Percentiles rank a stretch among this genome's conserved stretches.
These are phyloP conservation scores for Filobasidium uniguttulatum DNA, from an alignment of 1,284 basidiomycete genomes.

Conservation along the genomic window DNA sequence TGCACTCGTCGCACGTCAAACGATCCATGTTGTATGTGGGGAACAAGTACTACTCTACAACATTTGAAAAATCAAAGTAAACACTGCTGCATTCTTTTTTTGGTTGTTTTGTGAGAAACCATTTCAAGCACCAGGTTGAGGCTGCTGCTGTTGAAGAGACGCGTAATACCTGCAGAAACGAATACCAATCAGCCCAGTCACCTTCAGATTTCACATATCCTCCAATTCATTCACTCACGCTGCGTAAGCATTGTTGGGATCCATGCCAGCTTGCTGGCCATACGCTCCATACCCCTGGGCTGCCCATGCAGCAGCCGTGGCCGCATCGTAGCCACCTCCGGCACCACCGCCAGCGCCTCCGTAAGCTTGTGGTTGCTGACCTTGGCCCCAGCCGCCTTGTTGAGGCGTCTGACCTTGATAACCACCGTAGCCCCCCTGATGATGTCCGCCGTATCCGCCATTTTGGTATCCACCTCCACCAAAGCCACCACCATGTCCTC, in stretches of 20 bases:
- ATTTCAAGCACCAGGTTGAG: slow-evolving; percentile 1
- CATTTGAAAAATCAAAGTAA: too few relatives aligned
- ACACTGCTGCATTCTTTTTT: neutral
- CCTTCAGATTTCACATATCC: neutral
- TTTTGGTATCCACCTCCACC: slow-evolving; percentile 10
- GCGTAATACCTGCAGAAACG: slow-evolving; percentile 9
- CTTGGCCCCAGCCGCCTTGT: slow-evolving; percentile 14
- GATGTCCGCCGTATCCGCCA: neutral
- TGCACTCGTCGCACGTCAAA: too few relatives aligned
- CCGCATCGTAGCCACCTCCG: slow-evolving; percentile 10
- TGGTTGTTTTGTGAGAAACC: neutral
- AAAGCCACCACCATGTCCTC: slow-evolving; percentile 15
- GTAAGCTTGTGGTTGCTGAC: slow-evolving; percentile 19
- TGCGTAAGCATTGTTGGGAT: slow-evolving; percentile 24
- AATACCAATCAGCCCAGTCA: neutral
- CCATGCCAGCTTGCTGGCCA: slow-evolving; percentile 13
- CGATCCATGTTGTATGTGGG: too few relatives aligned
- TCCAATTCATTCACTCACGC: slow-evolving; percentile 21
- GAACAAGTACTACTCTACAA: too few relatives aligned
- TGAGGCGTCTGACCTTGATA: slow-evolving; percentile 12
- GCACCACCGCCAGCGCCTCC: slow-evolving; percentile 13
- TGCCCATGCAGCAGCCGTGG: slow-evolving; percentile 16
- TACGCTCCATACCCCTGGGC: slow-evolving; percentile 14
- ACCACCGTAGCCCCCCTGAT: slow-evolving; percentile 5
- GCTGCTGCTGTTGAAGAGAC: slow-evolving; percentile 12